Percentiles rank a stretch among this genome's conserved stretches.
Evolutionary conservation across 2,329 filamentous ascomycete species (phyloP).

Genomic region (Ceratocystis diversiconidia): DNA sequence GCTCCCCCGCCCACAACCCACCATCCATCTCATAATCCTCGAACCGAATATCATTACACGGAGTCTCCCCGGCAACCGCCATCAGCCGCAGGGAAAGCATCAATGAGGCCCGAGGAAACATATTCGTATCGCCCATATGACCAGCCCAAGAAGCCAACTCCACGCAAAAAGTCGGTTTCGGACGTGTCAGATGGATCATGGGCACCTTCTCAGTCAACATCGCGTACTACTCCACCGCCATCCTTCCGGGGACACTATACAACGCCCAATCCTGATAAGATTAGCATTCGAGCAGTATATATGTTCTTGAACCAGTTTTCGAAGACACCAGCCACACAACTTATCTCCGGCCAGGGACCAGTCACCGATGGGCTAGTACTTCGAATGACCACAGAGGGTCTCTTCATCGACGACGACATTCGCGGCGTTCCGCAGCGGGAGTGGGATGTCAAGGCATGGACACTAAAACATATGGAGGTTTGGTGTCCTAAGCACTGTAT

Average conservation of each 20-base stretch:
- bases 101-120: conserved; percentile 43
- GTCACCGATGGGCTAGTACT: conserved; percentile 89
- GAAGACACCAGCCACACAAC: conserved; percentile 77
- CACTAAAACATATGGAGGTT: conserved; percentile 81
- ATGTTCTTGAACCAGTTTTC: conserved; percentile 80
- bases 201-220: conserved; percentile 68
- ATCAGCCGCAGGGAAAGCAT: conserved; percentile 29
- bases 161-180: conserved; percentile 51
- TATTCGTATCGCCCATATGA: conserved; percentile 71
- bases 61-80: conserved; percentile 27
- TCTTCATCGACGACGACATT: conserved; percentile 95
- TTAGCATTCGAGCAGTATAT: conserved; percentile 87
- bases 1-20: conserved; percentile 20
- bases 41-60: conserved; percentile 11
- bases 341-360: conserved; percentile 67
- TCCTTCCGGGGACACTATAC: conserved; percentile 65
- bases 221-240: conserved; percentile 69
- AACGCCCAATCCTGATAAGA: conserved; percentile 87
- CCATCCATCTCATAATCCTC: conserved; percentile 24
- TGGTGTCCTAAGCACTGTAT: conserved; percentile 57
- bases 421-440: conserved; percentile 84
- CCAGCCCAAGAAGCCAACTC: conserved; percentile 42
- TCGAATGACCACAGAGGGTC: conserved; percentile 80
- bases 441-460: conserved; percentile 99
- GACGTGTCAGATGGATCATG: conserved; percentile 72